phyloP scores from a whole-genome alignment of 2,329 filamentous ascomycete species.

The Calonectria pseudoturangicola region DNA sequence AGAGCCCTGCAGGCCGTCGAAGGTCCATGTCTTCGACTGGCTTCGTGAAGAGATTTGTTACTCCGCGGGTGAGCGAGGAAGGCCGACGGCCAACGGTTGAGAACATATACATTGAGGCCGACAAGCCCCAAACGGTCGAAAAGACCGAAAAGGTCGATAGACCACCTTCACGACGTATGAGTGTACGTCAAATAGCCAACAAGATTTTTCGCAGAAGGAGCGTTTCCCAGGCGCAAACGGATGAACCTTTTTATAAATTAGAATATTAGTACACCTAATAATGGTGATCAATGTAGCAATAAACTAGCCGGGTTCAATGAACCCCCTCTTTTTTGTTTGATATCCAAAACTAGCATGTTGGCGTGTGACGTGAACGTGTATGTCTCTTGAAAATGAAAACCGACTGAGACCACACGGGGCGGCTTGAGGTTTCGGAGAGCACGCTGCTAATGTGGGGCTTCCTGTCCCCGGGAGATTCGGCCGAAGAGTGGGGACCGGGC shows the following conservation, averaged over 20 bases:
- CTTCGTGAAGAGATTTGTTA: conserved; percentile 52
- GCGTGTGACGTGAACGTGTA: conserved; percentile 9
- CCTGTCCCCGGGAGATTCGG: not conserved
- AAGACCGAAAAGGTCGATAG: conserved; percentile 43
- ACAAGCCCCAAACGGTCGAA: conserved; percentile 47
- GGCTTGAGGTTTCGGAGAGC: conserved; percentile 23
- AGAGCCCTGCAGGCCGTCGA: conserved; percentile 45
- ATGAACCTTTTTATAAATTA: conserved; percentile 52
- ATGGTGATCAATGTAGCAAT: conserved; percentile 46
- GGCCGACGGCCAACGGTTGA: conserved; percentile 48
- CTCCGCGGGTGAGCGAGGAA: conserved; percentile 51
- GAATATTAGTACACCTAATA: conserved; percentile 50
- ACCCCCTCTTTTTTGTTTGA: conserved; percentile 27
- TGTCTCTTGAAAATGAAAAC: not conserved
- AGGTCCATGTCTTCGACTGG: conserved; percentile 54
- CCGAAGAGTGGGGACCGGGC: conserved; percentile 34
- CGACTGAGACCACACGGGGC: conserved; percentile 9
- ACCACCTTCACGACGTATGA: conserved; percentile 52
- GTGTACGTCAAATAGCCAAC: conserved; percentile 54
- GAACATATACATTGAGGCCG: conserved; percentile 45
- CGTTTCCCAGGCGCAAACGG: conserved; percentile 53
- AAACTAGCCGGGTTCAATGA: conserved; percentile 43
- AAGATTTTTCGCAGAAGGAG: conserved; percentile 56
- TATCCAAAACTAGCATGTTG: conserved; percentile 33
- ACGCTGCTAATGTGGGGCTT: conserved; percentile 15